Percentiles rank a stretch among this genome's conserved stretches.
phyloP scores from a whole-genome alignment of 2,329 filamentous ascomycete genomes.

The Torrubiella hemipterigena region DNA sequence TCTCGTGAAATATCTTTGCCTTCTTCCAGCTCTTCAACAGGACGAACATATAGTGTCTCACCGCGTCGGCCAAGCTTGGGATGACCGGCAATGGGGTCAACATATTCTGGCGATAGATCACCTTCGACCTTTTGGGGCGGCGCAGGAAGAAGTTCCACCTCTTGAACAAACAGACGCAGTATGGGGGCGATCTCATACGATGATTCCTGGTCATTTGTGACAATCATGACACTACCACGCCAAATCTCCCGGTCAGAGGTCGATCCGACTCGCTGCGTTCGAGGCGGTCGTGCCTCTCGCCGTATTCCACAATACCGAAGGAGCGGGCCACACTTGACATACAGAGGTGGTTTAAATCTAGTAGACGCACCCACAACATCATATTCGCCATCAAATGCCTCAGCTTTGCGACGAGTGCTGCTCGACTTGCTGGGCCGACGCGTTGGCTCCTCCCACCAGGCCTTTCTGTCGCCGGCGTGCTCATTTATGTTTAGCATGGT shows the following conservation, averaged over 20 bases:
- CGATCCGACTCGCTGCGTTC: conserved; percentile 13
- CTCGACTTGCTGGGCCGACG: conserved; percentile 34
- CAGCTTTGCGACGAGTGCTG: conserved; percentile 38
- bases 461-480: conserved; percentile 36
- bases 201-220: conserved; percentile 75
- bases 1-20: conserved; percentile 64
- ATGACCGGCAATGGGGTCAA: conserved; percentile 81
- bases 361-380: conserved; percentile 53
- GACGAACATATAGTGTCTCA: conserved; percentile 76
- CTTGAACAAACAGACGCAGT: conserved; percentile 75
- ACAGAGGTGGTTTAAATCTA: conserved; percentile 71
- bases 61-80: conserved; percentile 77
- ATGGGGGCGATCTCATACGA: conserved; percentile 70
- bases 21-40: conserved; percentile 76
- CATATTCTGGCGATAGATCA: conserved; percentile 65
- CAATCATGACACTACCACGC: conserved; percentile 92
- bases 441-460: conserved; percentile 66
- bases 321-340: conserved; percentile 81
- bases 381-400: conserved; percentile 55
- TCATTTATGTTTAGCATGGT: conserved; percentile 47
- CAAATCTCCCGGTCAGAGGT: conserved; percentile 61
- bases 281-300: conserved; percentile 37
- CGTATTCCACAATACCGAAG: conserved; percentile 81
- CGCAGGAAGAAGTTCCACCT: conserved; percentile 68
- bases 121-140: conserved; percentile 57